phyloP scores from a whole-genome alignment of 345 rosid genomes.

The Salix arbutifolia region DNA sequence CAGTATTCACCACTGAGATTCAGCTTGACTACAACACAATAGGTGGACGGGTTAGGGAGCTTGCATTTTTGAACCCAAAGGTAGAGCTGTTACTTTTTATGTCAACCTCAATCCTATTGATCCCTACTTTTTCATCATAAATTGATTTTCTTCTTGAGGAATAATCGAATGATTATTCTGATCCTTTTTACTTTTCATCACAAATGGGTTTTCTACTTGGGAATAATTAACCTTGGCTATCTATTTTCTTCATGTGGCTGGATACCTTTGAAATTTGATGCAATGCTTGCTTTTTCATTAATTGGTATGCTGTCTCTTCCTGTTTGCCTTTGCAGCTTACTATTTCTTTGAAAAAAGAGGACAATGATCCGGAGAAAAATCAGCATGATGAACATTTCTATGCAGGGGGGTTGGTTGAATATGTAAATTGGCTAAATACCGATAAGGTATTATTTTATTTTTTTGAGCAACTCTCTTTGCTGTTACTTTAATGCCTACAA shows the following conservation, averaged over 20 bases:
- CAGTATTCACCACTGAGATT: constrained; percentile 87
- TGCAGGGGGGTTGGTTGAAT: constrained; percentile 89
- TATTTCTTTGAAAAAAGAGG: constrained; percentile 56
- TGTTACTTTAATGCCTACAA: background rate
- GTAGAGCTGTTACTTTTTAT: constrained; percentile 31
- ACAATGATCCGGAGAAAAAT: constrained; percentile 54
- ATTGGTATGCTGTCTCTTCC: constrained; percentile 4
- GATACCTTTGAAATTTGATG: background rate
- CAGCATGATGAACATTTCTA: constrained; percentile 60
- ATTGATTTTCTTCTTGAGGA: background rate
- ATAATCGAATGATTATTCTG: background rate
- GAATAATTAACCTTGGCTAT: background rate
- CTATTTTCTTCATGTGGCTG: background rate
- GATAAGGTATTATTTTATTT: constrained; percentile 57
- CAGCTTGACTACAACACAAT: constrained; percentile 83
- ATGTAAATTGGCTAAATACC: constrained; percentile 82
- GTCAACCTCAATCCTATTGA: background rate
- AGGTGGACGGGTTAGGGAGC: constrained; percentile 89
- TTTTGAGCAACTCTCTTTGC: background rate
- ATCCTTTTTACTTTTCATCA: background rate
- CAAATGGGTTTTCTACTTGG: background rate
- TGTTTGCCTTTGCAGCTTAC: constrained; percentile 54
- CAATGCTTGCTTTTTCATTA: constrained; percentile 2
- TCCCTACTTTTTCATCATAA: background rate
- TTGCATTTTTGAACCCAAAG: constrained; percentile 92